Evolutionary conservation across 176 grass and related monocot genomes (phyloP).

Genomic region (Ensete ventricosum): DNA sequence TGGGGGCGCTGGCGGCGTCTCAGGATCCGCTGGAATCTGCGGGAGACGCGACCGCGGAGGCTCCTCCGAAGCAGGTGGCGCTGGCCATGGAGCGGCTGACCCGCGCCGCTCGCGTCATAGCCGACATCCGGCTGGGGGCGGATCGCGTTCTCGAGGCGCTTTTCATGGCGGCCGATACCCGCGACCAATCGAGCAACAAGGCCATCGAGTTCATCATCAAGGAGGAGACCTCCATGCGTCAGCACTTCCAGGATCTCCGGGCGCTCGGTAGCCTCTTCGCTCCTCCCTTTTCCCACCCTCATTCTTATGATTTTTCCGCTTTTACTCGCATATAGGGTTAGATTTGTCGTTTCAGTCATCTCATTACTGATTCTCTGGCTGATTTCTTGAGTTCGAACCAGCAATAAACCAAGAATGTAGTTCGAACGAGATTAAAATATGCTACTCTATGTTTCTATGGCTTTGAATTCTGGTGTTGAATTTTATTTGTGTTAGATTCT

Average conservation of each 20-base stretch:
- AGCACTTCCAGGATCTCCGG: constrained; percentile 80
- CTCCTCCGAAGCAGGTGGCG: constrained; percentile 94
- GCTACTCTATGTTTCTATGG: background rate
- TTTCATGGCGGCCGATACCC: constrained; percentile 39
- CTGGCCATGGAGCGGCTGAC: constrained; percentile 90
- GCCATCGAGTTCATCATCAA: constrained; percentile 24
- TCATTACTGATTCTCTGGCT: constrained; percentile 1
- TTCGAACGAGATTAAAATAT: background rate
- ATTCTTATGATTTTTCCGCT: background rate
- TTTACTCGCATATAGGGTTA: constrained; percentile 15
- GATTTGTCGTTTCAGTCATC: background rate
- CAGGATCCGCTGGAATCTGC: constrained; percentile 12
- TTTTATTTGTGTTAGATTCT: background rate
- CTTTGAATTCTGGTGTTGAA: background rate
- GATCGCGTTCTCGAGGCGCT: constrained; percentile 88
- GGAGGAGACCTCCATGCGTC: constrained; percentile 72
- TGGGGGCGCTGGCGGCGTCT: background rate
- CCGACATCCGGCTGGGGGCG: constrained; percentile 74
- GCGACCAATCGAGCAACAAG: constrained; percentile 31
- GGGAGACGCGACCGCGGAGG: constrained; percentile 23
- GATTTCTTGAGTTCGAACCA: background rate
- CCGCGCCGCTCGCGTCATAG: constrained; percentile 61
- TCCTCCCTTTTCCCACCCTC: background rate
- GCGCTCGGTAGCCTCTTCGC: constrained; percentile 35
- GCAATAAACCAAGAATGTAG: background rate